Percentiles rank a stretch among this genome's conserved stretches.
Evolutionary conservation across 495 filamentous ascomycete genomes (phyloP).

Genomic region (Neurospora hispaniola): DNA sequence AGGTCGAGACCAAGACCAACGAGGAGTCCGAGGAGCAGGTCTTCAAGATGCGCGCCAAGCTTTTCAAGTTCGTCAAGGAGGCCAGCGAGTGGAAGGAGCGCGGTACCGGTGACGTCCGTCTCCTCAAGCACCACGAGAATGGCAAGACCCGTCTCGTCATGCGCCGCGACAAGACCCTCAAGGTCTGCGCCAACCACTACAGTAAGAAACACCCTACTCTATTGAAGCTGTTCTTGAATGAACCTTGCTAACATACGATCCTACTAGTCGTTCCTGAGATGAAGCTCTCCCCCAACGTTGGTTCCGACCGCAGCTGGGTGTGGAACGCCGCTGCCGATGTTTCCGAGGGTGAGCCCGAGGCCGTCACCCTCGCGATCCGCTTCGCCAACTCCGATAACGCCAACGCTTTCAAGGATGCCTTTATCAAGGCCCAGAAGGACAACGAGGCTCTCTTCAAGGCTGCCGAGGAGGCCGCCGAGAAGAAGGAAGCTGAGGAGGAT

Average conservation of each 20-base stretch:
- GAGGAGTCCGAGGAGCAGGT: constrained; percentile 95
- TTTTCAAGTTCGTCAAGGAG: constrained; percentile 93
- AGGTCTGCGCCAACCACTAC: constrained; percentile 99
- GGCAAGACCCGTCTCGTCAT: constrained; percentile 96
- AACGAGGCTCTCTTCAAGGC: constrained; percentile 75
- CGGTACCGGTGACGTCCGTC: constrained; percentile 88
- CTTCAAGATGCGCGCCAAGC: constrained; percentile 99
- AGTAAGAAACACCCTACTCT: constrained; percentile 46
- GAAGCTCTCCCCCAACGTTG: constrained; percentile 96
- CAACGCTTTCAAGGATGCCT: constrained; percentile 95
- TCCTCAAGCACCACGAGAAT: constrained; percentile 98
- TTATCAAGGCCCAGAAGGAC: constrained; percentile 95
- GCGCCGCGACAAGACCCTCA: constrained; percentile 98
- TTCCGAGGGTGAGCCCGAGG: constrained; percentile 94
- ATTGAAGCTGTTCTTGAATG: no score
- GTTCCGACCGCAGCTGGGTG: constrained; percentile 96
- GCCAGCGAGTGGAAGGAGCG: constrained; percentile 97
- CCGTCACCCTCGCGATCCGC: constrained; percentile 89
- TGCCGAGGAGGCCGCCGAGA: constrained; percentile 24
- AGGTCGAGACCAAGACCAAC: constrained; percentile 94
- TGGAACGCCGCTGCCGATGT: constrained; percentile 98
- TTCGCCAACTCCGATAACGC: constrained; percentile 98
- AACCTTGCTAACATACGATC: constrained; percentile 2
- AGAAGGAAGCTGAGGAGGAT: constrained; percentile 17
- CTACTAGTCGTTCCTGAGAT: constrained; percentile 90